Evolutionary conservation across 352 stramenopile genomes (phyloP).

Genomic region (Phytophthora cactorum): DNA sequence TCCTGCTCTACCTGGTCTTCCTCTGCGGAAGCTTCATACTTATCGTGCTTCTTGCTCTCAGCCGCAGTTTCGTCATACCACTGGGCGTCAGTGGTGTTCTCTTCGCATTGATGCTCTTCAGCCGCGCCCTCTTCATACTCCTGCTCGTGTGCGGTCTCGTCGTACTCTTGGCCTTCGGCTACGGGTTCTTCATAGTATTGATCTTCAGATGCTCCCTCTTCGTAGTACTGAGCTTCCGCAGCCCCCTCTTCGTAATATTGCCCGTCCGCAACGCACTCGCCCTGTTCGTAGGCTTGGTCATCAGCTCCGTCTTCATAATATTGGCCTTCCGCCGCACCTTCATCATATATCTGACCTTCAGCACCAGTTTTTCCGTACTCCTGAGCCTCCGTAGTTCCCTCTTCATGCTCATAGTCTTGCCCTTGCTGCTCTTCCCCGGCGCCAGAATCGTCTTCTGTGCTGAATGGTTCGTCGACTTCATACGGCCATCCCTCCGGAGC

Average conservation of each 20-base stretch:
- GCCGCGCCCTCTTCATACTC: constrained; percentile 8
- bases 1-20: constrained; percentile 8
- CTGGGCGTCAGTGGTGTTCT: constrained; percentile 3
- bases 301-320: constrained; percentile 22
- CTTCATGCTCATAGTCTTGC: constrained; percentile 13
- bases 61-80: constrained; percentile 23
- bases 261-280: constrained; percentile 6
- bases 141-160: neutral
- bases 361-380: constrained; percentile 16
- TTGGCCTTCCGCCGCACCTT: constrained; percentile 5
- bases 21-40: neutral
- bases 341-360: constrained; percentile 20
- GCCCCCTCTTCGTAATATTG: constrained; percentile 9
- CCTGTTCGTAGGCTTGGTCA: constrained; percentile 9
- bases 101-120: constrained; percentile 14
- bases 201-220: constrained; percentile 9
- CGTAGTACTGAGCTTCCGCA: constrained; percentile 6
- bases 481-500: constrained; percentile 79
- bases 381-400: constrained; percentile 7
- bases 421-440: constrained; percentile 25
- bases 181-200: constrained; percentile 15
- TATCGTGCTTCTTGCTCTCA: constrained; percentile 11
- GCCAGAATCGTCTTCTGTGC: constrained; percentile 38
- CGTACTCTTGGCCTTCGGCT: constrained; percentile 8
- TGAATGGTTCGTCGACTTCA: constrained; percentile 70